Evolutionary conservation across 495 filamentous ascomycete species (phyloP).

Genomic region (Penicillium verhagenii): DNA sequence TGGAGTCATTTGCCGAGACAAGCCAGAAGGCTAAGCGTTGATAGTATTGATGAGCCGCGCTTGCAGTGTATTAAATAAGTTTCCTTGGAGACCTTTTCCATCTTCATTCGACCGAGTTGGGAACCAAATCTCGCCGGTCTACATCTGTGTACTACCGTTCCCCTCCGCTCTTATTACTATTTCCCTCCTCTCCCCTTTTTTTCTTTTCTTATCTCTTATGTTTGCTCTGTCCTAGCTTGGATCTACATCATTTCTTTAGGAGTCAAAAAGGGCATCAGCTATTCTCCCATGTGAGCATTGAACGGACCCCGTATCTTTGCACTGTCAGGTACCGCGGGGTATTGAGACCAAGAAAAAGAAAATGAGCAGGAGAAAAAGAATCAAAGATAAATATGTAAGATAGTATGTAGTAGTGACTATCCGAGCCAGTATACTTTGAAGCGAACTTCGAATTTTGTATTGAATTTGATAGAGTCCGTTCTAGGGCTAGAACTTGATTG

Average conservation of each 20-base stretch:
- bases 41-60: background rate
- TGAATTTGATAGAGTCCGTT: background rate
- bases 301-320: slow-evolving; percentile 9
- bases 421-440: background rate
- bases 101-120: background rate
- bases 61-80: background rate
- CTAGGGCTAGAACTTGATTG: background rate
- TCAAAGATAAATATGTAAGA: background rate
- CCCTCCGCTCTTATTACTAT: slow-evolving; percentile 5
- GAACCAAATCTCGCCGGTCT: background rate
- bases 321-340: slow-evolving; percentile 14
- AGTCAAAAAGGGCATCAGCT: slow-evolving; percentile 2
- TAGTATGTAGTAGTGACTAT: background rate
- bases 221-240: background rate
- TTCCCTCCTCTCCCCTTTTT: no score
- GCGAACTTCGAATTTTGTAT: background rate
- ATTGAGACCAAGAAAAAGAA: slow-evolving; percentile 6
- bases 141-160: background rate
- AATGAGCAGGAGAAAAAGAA: background rate
- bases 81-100: background rate
- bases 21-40: background rate
- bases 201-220: background rate
- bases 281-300: background rate
- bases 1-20: slow-evolving; percentile 53
- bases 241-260: slow-evolving; percentile 14